phyloP scores from a whole-genome alignment of 139 green algal genomes.

The Eudorina sp. region DNA sequence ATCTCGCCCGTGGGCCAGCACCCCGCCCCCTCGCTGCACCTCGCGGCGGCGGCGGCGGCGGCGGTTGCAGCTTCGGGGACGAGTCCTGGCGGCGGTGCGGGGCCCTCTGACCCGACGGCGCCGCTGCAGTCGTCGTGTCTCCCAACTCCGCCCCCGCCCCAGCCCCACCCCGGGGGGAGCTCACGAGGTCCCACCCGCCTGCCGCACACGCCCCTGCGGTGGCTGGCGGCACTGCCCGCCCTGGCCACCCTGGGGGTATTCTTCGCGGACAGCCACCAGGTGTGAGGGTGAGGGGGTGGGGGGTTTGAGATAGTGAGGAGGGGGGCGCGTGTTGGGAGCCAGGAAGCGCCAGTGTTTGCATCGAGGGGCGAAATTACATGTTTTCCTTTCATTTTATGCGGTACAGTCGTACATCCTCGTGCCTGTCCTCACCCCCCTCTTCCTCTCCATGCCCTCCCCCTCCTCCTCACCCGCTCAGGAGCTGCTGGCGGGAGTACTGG shows the following conservation, averaged over 20 bases:
- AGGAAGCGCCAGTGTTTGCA: too few relatives aligned
- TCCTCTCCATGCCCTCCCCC: neutral
- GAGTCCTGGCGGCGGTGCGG: too few relatives aligned
- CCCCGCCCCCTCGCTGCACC: neutral
- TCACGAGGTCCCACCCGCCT: neutral
- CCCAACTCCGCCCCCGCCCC: too few relatives aligned
- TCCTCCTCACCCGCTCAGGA: neutral
- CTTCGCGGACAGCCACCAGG: conserved; percentile 41
- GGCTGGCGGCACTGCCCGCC: neutral
- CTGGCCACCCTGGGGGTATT: conserved; percentile 25
- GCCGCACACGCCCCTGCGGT: neutral
- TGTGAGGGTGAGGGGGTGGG: neutral
- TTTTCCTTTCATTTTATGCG: too few relatives aligned
- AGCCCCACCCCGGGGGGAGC: too few relatives aligned
- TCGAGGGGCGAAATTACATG: too few relatives aligned
- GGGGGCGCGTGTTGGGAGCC: neutral
- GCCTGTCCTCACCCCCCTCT: neutral
- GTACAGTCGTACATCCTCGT: neutral
- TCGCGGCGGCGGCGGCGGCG: neutral
- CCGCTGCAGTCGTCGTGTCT: too few relatives aligned
- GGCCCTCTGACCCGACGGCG: too few relatives aligned
- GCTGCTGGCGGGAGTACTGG: conserved; percentile 10
- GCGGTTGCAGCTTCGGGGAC: too few relatives aligned
- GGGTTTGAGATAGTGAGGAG: neutral
- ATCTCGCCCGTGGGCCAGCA: too few relatives aligned